These are phyloP conservation scores for Paraurostyla sp. DNA, from an alignment of 73 alveolate genomes.

Conservation along the genomic window DNA sequence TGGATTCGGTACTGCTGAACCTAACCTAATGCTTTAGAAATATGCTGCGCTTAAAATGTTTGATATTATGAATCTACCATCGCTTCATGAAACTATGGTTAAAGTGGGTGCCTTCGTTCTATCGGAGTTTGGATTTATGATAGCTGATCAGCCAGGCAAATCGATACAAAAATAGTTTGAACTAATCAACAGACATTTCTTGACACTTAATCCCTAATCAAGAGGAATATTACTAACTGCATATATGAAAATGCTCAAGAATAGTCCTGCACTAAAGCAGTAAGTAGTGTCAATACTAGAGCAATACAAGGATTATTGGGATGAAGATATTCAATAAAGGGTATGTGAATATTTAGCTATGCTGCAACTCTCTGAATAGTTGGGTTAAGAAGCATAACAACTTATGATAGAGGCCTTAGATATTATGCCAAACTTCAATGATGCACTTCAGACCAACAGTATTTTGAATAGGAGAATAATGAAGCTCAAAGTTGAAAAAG, in stretches of 20 bases:
- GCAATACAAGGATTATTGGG: constrained; percentile 94
- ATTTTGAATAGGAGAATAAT: constrained; percentile 77
- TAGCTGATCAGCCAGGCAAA: constrained; percentile 78
- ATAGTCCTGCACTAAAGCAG: constrained; percentile 82
- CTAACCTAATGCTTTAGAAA: constrained; percentile 87
- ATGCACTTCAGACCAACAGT: constrained; percentile 73
- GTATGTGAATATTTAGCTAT: constrained; percentile 93
- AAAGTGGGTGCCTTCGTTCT: constrained; percentile 93
- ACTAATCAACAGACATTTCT: constrained; percentile 84
- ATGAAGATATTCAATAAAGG: constrained; percentile 98
- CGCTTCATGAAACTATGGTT: constrained; percentile 96
- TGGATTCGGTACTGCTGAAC: constrained; percentile 96
- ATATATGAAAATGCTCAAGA: constrained; percentile 90
- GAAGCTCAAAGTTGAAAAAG: constrained; percentile 62
- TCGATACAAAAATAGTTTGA: constrained; percentile 83
- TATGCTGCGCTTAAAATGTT: constrained; percentile 96
- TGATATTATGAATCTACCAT: constrained; percentile 82
- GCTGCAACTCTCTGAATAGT: constrained; percentile 72
- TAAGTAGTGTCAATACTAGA: constrained; percentile 88
- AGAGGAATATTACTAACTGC: constrained; percentile 93
- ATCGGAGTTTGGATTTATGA: constrained; percentile 93
- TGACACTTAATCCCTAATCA: constrained; percentile 83
- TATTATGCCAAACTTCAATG: constrained; percentile 94
- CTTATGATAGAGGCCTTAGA: constrained; percentile 86
- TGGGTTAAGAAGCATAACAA: constrained; percentile 80